Base-by-base conservation (phyloP, 176 grass and related monocot species). In the Phoenix roebelenii region DNA sequence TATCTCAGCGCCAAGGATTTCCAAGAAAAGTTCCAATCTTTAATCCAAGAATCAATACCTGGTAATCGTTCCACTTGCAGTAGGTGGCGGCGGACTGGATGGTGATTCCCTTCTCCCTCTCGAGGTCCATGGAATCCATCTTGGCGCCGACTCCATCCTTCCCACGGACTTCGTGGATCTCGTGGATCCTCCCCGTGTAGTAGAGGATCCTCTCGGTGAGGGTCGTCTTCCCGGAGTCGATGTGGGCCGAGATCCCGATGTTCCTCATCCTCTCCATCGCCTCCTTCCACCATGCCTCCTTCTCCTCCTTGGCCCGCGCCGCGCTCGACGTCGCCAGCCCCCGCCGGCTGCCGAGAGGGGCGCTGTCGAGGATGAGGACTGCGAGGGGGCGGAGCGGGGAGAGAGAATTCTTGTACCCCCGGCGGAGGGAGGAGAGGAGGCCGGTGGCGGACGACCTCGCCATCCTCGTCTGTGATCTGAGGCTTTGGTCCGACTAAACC, bases 41-140 rank as follows among this genome's bases (percentile, higher is more conserved):
- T 12, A 44, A 3, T 44, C 35, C 7, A 44, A 12, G 35, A 44
- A 9, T 12, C 35, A 63, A n/a, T 18, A 90, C 86, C 78, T 91
- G 93, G 80, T 91, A 91, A 1, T 69, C 93, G 25, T 85, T 97
- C 93, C 93, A 97, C 61, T 84, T 88, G 72, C 87, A 97, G 84
- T 91, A 97, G 24, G 93, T 91, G 17, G 93, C 93, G 25, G 93
- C 93, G 7, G 93, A 97, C 71, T 97, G 93, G 51, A 97, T 97
- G 5, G 93, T 97, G 61, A 97, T 97, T 15, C 93, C 93, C 66
- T 97, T 97, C 57, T 92, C 84, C 32, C 87, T 83, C 81, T 97
- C 93, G 6, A 97, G 85, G 74, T 97, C 93, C 87, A 97, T 92
- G 62, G 87, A 97, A 69, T 97, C 93, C 87, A 97, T 97, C 78